Base-by-base conservation (phyloP, 495 filamentous ascomycete genomes). In the Aspergillus kassunensis region DNA sequence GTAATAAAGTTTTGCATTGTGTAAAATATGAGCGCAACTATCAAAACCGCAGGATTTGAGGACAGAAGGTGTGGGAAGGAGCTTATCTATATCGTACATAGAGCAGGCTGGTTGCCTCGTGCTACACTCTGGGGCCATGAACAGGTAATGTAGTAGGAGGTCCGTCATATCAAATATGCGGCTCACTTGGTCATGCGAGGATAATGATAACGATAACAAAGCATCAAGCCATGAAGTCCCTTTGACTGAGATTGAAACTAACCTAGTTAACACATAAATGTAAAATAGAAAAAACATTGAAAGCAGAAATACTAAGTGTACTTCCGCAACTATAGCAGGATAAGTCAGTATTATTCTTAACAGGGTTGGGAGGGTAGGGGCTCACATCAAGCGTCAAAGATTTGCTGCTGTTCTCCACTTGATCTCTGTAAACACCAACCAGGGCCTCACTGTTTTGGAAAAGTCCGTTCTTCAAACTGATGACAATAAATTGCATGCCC, bases 401-500 rank as follows among this genome's bases (percentile, higher is more conserved):
- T 73, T 86, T 85, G 50, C 86, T 90, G 64, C 83, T 91, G 69
- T 96, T 97, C 49, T 87, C 88, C 20, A 83, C 83, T 77, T 99
- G 93, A 64, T 99, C 93, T 49, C 93, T 77, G 72, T 92, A 96
- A 35, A 99, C 90, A 16, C 93, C 93, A 13, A 99, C 90, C 60
- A 99, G 66, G 42, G 88, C 89, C 76, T 98, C 90, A 63, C 88
- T 93, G 59, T 88, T 83, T 70, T 97, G 90, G 70, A 97, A 99
- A 20, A 99, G 72, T 1, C 89, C 91, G 0, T 88, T 86, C 79
- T 99, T 97, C 64, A 97, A 75, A 70, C 80, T 86, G 66, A 99
- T 97, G 42, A 99, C 95, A 55, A 99, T 92, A 62, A 99, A 99
- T 76, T 99, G 93, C 88, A 97, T 96, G 4, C 93, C 93, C 5